Base-by-base conservation (phyloP, 805 yeast genomes). In the Dipodascus albidus region DNA sequence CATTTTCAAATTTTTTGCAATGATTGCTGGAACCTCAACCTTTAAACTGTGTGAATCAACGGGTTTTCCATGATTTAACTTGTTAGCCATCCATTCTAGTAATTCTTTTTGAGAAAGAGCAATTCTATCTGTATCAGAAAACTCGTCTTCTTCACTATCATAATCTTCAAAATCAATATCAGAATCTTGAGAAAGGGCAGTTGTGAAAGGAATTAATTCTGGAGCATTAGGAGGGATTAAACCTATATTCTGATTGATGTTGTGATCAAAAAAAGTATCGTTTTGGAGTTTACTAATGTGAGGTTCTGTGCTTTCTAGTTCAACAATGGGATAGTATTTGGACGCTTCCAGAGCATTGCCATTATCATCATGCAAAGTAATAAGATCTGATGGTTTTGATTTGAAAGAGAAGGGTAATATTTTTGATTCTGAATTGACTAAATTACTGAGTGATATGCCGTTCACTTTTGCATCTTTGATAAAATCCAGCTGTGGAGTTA, bases 281-380 rank as follows among this genome's bases (percentile, higher is more conserved):
- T 51, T 52, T 52, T 52, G 52, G 6, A 21, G 51, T 11, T 38
- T 38, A 11, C 33, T 27, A n/a, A 85, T 65, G 64, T 83, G 88
- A 15, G 75, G 69, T 50, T 74, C 76, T 52, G 80, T 64, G 21
- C 70, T 67, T 49, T 78, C 64, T 55, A 70, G 74, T 63, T 85
- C 90, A 60, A 84, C 76, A n/a, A 82, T 80, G 22, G 82, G 77
- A 64, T 83, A 87, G 3, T 49, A 35, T 4, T 47, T 54, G 11
- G 51, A 53, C 3, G 57, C 56, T 24, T 59, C 64, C 38, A 60
- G 50, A 27, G 60, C 51, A 9, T 62, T 58, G 57, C 60, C 62
- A 59, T 64, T 51, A 42, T 55, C 57, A 20, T 55, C 55, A 44
- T 60, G 52, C 9, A 27, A 6, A 11, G 33, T 27, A 11, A 27